A percentile compares a stretch with the other conserved stretches of the same genome.
phyloP scores from a whole-genome alignment of 2,329 filamentous ascomycete species.

The Aureobasidium leucospermi region DNA sequence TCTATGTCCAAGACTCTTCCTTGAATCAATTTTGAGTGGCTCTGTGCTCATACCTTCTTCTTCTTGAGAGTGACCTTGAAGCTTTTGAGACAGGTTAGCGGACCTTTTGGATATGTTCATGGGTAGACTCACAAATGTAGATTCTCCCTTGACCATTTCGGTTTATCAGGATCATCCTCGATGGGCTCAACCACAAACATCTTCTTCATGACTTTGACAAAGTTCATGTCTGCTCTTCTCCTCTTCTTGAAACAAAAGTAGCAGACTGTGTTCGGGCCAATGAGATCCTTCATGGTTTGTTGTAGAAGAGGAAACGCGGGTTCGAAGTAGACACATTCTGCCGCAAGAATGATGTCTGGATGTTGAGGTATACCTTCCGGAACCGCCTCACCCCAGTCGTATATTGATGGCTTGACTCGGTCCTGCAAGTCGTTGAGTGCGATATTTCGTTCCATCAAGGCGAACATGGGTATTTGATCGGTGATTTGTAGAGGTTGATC shows the following conservation, averaged over 20 bases:
- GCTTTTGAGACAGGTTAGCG: neutral
- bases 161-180: constrained; percentile 41
- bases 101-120: too few species aligned
- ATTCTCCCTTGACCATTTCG: constrained; percentile 39
- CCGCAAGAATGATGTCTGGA: constrained; percentile 81
- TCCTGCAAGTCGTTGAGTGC: constrained; percentile 63
- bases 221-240: constrained; percentile 57
- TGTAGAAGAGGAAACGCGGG: constrained; percentile 85
- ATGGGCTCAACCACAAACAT: constrained; percentile 41
- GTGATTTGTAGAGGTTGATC: constrained; percentile 64
- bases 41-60: neutral
- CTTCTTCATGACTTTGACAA: constrained; percentile 45
- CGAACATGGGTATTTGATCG: constrained; percentile 79
- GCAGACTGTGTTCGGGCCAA: constrained; percentile 59
- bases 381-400: constrained; percentile 63
- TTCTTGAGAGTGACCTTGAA: constrained; percentile 10
- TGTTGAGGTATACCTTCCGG: constrained; percentile 40
- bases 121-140: constrained; percentile 39
- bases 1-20: too few species aligned
- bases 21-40: neutral
- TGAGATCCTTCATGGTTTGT: constrained; percentile 65
- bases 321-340: constrained; percentile 96
- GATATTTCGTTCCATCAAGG: constrained; percentile 82
- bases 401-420: constrained; percentile 58
- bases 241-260: constrained; percentile 95